Percentiles rank a stretch among this genome's conserved stretches.
Evolutionary conservation across 73 alveolate genomes (phyloP).

Genomic region (Paramecium bursaria): DNA sequence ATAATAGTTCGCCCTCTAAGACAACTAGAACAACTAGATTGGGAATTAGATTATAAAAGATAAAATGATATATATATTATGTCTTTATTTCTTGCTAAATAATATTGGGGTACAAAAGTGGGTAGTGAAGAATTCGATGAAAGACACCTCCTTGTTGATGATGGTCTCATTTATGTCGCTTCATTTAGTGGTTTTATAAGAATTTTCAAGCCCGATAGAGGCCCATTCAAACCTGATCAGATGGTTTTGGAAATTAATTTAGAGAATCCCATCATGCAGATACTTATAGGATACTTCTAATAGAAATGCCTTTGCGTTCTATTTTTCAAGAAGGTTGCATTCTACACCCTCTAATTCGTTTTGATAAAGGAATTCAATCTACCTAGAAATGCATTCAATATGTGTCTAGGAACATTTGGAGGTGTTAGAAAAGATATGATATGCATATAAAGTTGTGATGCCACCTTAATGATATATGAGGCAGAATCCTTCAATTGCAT

Average conservation of each 20-base stretch:
- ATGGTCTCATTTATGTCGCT: neutral
- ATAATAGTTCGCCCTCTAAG: no score
- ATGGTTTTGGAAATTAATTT: neutral
- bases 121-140: slow-evolving; percentile 3
- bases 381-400: slow-evolving; percentile 63
- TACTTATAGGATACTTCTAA: neutral
- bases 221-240: slow-evolving; percentile 31
- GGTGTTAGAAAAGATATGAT: slow-evolving; percentile 53
- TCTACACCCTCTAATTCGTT: slow-evolving; percentile 4
- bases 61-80: no score
- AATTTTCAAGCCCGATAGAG: slow-evolving; percentile 8
- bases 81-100: neutral
- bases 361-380: slow-evolving; percentile 34
- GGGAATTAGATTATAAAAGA: no score
- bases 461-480: slow-evolving; percentile 57
- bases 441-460: slow-evolving; percentile 70
- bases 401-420: slow-evolving; percentile 69
- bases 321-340: neutral
- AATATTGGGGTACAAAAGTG: neutral
- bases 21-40: no score
- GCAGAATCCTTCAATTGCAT: slow-evolving; percentile 40
- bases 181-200: slow-evolving; percentile 1
- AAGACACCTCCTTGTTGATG: slow-evolving; percentile 1
- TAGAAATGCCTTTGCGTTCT: slow-evolving; percentile 15
- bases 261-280: neutral